Evolutionary conservation across 2,329 filamentous ascomycete genomes (phyloP), one percentile per base, ranked within the genome.

Genomic region (Aspergillus caelatus): DNA sequence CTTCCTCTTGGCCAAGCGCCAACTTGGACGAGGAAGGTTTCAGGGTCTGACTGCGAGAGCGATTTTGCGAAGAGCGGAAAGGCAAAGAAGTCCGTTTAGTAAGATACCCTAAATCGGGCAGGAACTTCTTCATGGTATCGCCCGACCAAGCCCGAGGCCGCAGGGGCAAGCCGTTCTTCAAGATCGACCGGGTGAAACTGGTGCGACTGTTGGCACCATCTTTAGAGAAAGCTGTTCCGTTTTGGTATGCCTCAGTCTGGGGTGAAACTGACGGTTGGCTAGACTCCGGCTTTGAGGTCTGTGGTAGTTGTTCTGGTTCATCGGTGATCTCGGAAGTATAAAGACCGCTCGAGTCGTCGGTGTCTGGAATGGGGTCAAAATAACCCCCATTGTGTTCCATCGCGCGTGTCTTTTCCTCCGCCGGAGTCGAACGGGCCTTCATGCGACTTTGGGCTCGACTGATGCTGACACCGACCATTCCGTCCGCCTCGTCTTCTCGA

Each of bases 381-480:
- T 85, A 82, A 19, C 74, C 80, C 4, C 81, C 82, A 36, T 77
- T 77, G 23, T 80, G 77, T 64, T 86, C 84, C 68, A 89, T 75
- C 2, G 82, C 82, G 2, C 84, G 83, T n/a, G 79, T 83, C 72
- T 88, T 89, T 71, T 88, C 86, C 23, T 82, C 82, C 11, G 84
- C 84, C 1, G 86, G 86, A 5, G 86, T 88, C 48, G 80, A 79
- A 11, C 85, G 83, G 21, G 85, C 85, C 41, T 81, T 84, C 72
- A 88, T 78, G 50, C 83, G 81, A 57, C 82, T 86, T 72, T 89
- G 87, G 48, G 82, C 79, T 45, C 80, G 80, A 63, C 85, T 81
- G 65, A 89, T 87, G 71, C 86, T 88, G 69, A 89, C 80, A 2
- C 85, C 86, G 67, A 89, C 80, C 39, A 86, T 78, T 14, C 75